Evolutionary conservation across 306 rosid genomes (phyloP).

Genomic region (Hylodesmum podocarpum): DNA sequence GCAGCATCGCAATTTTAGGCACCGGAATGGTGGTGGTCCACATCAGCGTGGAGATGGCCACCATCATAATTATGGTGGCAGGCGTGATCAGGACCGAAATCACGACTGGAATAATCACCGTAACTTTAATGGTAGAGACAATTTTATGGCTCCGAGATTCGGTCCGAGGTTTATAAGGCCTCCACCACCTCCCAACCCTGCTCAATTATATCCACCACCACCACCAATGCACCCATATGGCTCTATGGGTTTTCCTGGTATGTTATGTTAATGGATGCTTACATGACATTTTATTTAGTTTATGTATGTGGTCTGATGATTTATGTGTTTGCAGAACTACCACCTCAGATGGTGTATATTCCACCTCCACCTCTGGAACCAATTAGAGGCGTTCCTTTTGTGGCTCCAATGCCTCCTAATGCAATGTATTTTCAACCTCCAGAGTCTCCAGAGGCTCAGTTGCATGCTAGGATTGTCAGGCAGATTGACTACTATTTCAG

Average conservation of each 20-base stretch:
- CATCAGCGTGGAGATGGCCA: constrained; percentile 77
- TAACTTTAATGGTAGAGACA: constrained; percentile 59
- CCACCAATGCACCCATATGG: constrained; percentile 51
- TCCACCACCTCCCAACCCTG: constrained; percentile 49
- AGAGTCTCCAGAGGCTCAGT: constrained; percentile 56
- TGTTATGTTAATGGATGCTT: not conserved
- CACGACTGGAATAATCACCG: constrained; percentile 74
- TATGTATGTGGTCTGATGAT: constrained; percentile 29
- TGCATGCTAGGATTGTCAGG: constrained; percentile 60
- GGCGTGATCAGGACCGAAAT: constrained; percentile 81
- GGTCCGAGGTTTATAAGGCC: constrained; percentile 51
- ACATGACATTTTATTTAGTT: not conserved
- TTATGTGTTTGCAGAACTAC: constrained; percentile 50
- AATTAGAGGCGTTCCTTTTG: constrained; percentile 51
- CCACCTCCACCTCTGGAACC: constrained; percentile 51
- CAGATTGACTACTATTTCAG: constrained; percentile 95
- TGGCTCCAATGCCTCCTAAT: constrained; percentile 49
- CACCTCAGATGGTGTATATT: constrained; percentile 54
- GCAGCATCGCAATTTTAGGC: constrained; percentile 50
- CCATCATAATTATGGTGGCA: constrained; percentile 57
- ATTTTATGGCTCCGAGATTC: constrained; percentile 57
- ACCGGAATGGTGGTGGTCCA: constrained; percentile 53
- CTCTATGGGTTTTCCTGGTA: constrained; percentile 66
- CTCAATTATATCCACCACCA: constrained; percentile 43
- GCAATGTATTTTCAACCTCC: constrained; percentile 41